A percentile compares a stretch with the other conserved stretches of the same genome.
phyloP scores from a whole-genome alignment of 2,329 filamentous ascomycete genomes.

The Fusarium sp. region DNA sequence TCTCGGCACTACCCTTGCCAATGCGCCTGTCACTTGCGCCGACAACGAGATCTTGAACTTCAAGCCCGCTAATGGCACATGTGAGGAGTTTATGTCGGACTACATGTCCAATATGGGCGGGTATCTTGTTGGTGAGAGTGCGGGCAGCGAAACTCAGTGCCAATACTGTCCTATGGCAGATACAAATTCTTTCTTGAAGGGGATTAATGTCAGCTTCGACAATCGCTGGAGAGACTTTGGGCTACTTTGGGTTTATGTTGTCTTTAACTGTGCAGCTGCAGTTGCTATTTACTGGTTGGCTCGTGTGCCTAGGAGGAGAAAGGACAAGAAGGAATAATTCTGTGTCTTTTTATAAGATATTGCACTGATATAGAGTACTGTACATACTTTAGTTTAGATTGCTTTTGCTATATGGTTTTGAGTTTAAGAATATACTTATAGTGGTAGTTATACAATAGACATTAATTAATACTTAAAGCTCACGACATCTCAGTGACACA shows the following conservation, averaged over 20 bases:
- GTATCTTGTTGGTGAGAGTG: background rate
- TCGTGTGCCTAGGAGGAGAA: constrained; percentile 44
- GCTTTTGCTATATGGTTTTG: fast-evolving
- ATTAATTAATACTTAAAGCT: no score
- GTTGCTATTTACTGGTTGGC: constrained; percentile 59
- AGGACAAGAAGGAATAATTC: background rate
- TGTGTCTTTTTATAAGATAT: background rate
- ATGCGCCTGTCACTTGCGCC: constrained; percentile 48
- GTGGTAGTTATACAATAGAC: no score
- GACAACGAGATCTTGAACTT: constrained; percentile 2
- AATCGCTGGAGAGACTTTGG: constrained; percentile 66
- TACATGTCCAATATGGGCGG: constrained; percentile 3
- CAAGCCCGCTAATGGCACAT: background rate
- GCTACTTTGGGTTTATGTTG: constrained; percentile 61
- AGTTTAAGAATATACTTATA: background rate
- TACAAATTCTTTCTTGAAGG: constrained; percentile 48
- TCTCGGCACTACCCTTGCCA: constrained; percentile 69
- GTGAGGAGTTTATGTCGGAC: background rate
- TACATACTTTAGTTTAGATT: background rate
- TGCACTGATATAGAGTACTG: fast-evolving
- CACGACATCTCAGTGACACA: no score
- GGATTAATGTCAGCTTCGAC: constrained; percentile 54
- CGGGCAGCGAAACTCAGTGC: constrained; percentile 47
- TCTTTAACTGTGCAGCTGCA: constrained; percentile 60
- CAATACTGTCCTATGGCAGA: constrained; percentile 52